Evolutionary conservation across 805 yeast genomes (phyloP).

Genomic region (Scheffersomyces stipitis): DNA sequence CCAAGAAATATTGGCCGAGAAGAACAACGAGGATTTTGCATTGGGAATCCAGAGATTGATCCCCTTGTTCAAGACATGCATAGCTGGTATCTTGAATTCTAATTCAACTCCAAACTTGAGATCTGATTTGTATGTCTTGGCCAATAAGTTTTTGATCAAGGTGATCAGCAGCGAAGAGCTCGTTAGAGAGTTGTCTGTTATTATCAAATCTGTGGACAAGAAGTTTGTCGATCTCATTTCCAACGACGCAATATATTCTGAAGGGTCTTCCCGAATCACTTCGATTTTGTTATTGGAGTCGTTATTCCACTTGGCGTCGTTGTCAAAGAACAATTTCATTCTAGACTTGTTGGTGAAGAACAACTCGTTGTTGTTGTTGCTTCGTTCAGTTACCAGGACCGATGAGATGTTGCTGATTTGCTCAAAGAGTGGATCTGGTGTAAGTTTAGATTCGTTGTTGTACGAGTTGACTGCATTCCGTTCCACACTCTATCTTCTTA

Average conservation of each 20-base stretch:
- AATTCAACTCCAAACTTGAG: slow-evolving; percentile 66
- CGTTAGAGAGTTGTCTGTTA: slow-evolving; percentile 49
- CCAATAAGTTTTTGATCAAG: slow-evolving; percentile 62
- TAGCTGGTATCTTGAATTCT: slow-evolving; percentile 71
- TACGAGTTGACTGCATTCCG: slow-evolving; percentile 80
- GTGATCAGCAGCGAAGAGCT: slow-evolving; percentile 41
- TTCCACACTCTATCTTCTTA: slow-evolving; percentile 64
- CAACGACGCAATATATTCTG: slow-evolving; percentile 77
- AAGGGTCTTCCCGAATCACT: slow-evolving; percentile 72
- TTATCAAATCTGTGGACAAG: slow-evolving; percentile 58
- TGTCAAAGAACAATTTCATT: slow-evolving; percentile 51
- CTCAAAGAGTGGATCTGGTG: slow-evolving; percentile 22
- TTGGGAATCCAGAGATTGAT: slow-evolving; percentile 53
- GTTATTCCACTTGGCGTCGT: slow-evolving; percentile 53
- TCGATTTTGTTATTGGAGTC: slow-evolving; percentile 76
- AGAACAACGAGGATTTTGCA: slow-evolving; percentile 16
- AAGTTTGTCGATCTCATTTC: slow-evolving; percentile 64
- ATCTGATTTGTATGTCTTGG: slow-evolving; percentile 75
- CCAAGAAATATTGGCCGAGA: slow-evolving; percentile 16
- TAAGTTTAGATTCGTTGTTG: slow-evolving; percentile 53
- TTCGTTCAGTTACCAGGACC: slow-evolving; percentile 64
- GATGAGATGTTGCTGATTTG: slow-evolving; percentile 58
- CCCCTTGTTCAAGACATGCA: slow-evolving; percentile 70
- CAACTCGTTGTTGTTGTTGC: slow-evolving; percentile 64
- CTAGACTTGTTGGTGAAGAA: slow-evolving; percentile 60